A percentile compares a stretch with the other conserved stretches of the same genome.
Evolutionary conservation across 2,329 filamentous ascomycete genomes (phyloP).

Genomic region (Bipolaris gigantea): DNA sequence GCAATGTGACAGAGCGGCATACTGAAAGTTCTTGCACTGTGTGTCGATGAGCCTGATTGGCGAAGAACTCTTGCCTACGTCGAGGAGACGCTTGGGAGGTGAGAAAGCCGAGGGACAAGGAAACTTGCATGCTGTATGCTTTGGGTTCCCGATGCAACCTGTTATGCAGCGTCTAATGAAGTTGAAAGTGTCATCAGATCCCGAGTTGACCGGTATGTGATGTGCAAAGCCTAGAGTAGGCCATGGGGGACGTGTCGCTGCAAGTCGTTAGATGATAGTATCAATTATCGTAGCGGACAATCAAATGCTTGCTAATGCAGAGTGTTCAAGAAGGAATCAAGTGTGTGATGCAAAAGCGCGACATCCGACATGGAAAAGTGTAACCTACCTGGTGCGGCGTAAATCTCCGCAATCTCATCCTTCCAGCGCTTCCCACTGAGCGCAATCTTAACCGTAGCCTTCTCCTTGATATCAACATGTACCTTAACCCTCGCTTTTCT

Average conservation of each 20-base stretch:
- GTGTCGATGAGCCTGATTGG: constrained; percentile 40
- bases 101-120: constrained; percentile 21
- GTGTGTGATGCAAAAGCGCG: not conserved
- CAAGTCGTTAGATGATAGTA: constrained; percentile 12
- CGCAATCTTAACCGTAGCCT: constrained; percentile 29
- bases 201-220: constrained; percentile 34
- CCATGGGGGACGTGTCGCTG: constrained; percentile 37
- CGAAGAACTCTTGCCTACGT: constrained; percentile 33
- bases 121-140: constrained; percentile 32
- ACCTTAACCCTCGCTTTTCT: constrained; percentile 24
- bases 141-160: constrained; percentile 37
- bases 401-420: constrained; percentile 31
- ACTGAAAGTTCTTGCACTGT: constrained; percentile 33
- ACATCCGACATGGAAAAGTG: not conserved
- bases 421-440: constrained; percentile 30
- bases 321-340: not conserved
- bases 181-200: constrained; percentile 39
- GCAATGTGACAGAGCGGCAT: constrained; percentile 37
- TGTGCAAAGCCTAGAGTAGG: constrained; percentile 34
- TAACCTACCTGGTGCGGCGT: constrained; percentile 33
- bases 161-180: constrained; percentile 39
- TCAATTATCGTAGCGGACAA: not conserved
- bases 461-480: constrained; percentile 31
- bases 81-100: constrained; percentile 34
- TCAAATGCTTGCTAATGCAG: not conserved